phyloP scores from a whole-genome alignment of 2,329 filamentous ascomycete genomes.

The Pyrenophora teres region DNA sequence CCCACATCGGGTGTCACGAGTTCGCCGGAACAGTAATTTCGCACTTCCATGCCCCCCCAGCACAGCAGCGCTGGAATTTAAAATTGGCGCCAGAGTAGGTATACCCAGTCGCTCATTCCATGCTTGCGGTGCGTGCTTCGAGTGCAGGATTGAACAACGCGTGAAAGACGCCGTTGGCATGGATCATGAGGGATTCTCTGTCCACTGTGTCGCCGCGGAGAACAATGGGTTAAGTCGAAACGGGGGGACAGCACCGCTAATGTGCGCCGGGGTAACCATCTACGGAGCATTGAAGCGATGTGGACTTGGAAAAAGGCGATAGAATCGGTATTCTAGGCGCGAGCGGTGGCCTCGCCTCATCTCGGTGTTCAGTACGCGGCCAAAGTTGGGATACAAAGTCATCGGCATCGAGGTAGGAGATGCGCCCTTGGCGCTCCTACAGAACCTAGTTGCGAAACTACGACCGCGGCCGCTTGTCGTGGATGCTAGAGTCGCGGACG shows the following conservation, averaged over 20 bases:
- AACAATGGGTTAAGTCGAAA: constrained; percentile 41
- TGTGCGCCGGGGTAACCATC: constrained; percentile 53
- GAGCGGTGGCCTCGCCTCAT: constrained; percentile 44
- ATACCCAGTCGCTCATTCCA: constrained; percentile 51
- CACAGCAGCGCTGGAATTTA: constrained; percentile 22
- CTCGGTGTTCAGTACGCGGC: constrained; percentile 38
- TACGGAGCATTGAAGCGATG: constrained; percentile 50
- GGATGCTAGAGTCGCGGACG: constrained; percentile 46
- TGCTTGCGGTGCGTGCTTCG: constrained; percentile 50
- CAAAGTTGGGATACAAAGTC: constrained; percentile 43
- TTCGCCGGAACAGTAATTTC: constrained; percentile 53
- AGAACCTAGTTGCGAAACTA: constrained; percentile 22
- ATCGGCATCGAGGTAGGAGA: constrained; percentile 49
- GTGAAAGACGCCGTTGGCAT: constrained; percentile 32
- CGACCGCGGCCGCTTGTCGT: constrained; percentile 44
- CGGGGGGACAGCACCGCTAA: constrained; percentile 50
- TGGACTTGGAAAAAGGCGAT: constrained; percentile 34
- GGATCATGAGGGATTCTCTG: constrained; percentile 49
- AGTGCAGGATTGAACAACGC: constrained; percentile 42
- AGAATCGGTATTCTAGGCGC: constrained; percentile 50
- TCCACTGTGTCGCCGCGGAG: constrained; percentile 44
- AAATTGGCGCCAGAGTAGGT: constrained; percentile 46
- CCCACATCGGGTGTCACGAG: constrained; percentile 54
- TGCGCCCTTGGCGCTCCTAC: constrained; percentile 43
- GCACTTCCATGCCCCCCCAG: constrained; percentile 28